Evolutionary conservation across 495 filamentous ascomycete genomes (phyloP).

Genomic region (Xylaria telfairii): DNA sequence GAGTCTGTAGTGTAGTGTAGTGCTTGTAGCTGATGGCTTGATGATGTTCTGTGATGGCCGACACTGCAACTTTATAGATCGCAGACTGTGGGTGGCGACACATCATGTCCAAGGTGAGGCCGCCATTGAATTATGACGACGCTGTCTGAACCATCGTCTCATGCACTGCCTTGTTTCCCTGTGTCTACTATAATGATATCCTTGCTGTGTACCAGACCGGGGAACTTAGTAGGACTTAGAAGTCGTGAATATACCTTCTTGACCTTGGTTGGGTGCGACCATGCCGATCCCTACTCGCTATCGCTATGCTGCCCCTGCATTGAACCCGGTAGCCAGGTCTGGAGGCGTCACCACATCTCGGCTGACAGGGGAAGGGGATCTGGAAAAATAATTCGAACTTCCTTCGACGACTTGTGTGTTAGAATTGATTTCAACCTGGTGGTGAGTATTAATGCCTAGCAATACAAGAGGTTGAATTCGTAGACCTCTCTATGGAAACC

Average conservation of each 20-base stretch:
- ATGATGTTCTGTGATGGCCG: constrained; percentile 8
- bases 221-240: not conserved
- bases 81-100: not conserved
- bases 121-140: constrained; percentile 7
- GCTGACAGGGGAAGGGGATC: not conserved
- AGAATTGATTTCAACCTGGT: not conserved
- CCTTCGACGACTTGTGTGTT: not conserved
- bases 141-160: not conserved
- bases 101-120: not conserved
- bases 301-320: constrained; percentile 8
- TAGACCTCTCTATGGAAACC: not conserved
- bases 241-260: not conserved
- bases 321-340: constrained; percentile 4
- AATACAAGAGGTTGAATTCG: no score
- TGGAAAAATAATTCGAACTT: not conserved
- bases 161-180: not conserved
- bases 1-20: not conserved
- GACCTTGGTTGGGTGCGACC: not conserved
- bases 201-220: not conserved
- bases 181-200: not conserved
- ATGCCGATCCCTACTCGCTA: constrained; percentile 1
- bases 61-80: not conserved
- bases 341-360: not conserved
- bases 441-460: no score
- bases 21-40: not conserved